Base-by-base conservation (phyloP, 768 basidiomycete genomes). In the Suillus variegatus region DNA sequence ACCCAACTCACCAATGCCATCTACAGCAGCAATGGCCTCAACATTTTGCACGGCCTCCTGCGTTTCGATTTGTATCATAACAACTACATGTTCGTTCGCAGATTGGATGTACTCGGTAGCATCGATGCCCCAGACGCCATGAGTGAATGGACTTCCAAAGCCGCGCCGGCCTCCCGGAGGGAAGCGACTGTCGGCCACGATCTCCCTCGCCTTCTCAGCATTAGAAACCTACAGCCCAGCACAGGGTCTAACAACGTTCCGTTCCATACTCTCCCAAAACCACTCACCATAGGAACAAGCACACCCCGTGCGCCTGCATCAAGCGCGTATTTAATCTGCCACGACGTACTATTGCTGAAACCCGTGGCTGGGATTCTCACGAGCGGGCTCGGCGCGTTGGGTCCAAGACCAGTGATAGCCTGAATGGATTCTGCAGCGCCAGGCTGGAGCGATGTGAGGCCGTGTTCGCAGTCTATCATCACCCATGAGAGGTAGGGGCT, bases 291-390 rank as follows among this genome's bases (percentile, higher is more conserved):
- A 5, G 90, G 89, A 0, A 90, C 85, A 49, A 92, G 69, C 6
- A 90, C 76, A 0, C 90, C 88, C 35, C 81, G 79, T 20, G 89
- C 89, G 6, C 89, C 90, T 0, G 86, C 85, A 70, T 91, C 89
- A 38, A 91, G 81, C 1, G 85, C 88, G 66, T 86, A 81, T 76
- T 91, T 91, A 76, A 91, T 89, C 73, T 90, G 88, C 88, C 88
- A 90, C 63, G 81, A 81, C 3, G 86, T 86, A 67, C 85, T 83
- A 0, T 77, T 77, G 35, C 82, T 84, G 35, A 81, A 71, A 0
- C 88, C 89, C 2, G 89, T 90, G 9, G 88, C 88, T 8, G 89
- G 86, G 57, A 90, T 84, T 35, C 89, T 76, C 6, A 91, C 85
- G 46, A 91, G 68, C 12, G 84, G 78, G 68, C 84, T 89, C 0